These are phyloP conservation scores for Penicillium antarcticum DNA, from an alignment of 495 filamentous ascomycete species.

Conservation along the genomic window DNA sequence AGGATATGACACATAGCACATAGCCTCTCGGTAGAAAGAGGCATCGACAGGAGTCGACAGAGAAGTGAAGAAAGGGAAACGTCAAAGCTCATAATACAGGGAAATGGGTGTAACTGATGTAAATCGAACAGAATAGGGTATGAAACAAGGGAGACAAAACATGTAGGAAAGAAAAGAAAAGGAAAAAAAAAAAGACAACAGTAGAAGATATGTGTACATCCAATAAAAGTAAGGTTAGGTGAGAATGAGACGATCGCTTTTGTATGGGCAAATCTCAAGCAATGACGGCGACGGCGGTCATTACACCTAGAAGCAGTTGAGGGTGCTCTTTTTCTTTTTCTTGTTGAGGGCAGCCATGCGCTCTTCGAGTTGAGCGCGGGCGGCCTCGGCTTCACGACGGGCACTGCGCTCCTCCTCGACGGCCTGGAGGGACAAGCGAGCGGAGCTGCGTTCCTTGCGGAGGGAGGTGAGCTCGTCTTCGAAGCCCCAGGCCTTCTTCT, in stretches of 20 bases:
- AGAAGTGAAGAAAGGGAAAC: constrained; percentile 22
- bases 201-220: constrained; percentile 11
- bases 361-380: constrained; percentile 83
- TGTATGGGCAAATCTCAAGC: background rate
- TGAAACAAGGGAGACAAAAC: constrained; percentile 17
- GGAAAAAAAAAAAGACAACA: constrained; percentile 4
- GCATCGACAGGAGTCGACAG: constrained; percentile 25
- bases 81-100: constrained; percentile 53
- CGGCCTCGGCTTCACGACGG: constrained; percentile 81
- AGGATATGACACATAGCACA: constrained; percentile 14
- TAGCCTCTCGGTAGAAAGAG: constrained; percentile 8
- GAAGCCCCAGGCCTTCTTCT: constrained; percentile 71
- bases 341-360: constrained; percentile 86
- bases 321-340: constrained; percentile 92
- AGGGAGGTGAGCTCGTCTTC: constrained; percentile 77
- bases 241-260: constrained; percentile 5
- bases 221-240: constrained; percentile 1
- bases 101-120: constrained; percentile 28
- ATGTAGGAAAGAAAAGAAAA: constrained; percentile 4
- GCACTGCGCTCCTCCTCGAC: constrained; percentile 93
- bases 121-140: constrained; percentile 19
- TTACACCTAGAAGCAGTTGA: constrained; percentile 81
- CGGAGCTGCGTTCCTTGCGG: constrained; percentile 62
- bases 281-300: background rate
- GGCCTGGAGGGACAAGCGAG: constrained; percentile 81